These are phyloP conservation scores for Nymphaea colorata DNA, from an alignment of 164 flowering plant genomes.

Conservation along the genomic window DNA sequence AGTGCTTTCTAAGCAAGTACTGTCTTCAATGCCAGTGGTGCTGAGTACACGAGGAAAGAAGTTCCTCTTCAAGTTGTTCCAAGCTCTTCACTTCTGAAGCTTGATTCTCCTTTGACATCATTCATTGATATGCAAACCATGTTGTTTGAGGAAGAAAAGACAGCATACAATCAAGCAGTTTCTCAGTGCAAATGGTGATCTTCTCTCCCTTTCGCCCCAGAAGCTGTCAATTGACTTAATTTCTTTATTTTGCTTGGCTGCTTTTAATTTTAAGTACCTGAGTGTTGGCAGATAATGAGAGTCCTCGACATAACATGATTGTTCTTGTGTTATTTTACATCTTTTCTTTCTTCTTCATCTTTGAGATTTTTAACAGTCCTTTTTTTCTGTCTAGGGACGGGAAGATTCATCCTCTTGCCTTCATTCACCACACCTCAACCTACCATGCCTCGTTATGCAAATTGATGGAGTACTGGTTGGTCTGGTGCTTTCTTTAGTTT, in stretches of 20 bases:
- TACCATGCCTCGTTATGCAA: slow-evolving; percentile 98
- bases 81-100: slow-evolving; percentile 43
- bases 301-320: background rate
- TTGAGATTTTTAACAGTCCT: background rate
- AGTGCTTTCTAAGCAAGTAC: background rate
- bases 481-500: background rate
- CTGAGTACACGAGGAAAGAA: slow-evolving; percentile 81
- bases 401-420: slow-evolving; percentile 79
- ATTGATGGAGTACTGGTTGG: slow-evolving; percentile 86
- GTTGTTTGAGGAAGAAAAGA: slow-evolving; percentile 71
- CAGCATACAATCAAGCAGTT: slow-evolving; percentile 83
- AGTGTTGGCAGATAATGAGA: too few species aligned
- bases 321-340: background rate
- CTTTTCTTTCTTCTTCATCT: background rate
- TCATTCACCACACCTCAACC: slow-evolving; percentile 86
- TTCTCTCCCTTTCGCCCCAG: background rate
- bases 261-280: too few species aligned
- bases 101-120: slow-evolving; percentile 63
- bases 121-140: slow-evolving; percentile 74
- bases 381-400: slow-evolving; percentile 36
- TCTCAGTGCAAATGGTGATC: slow-evolving; percentile 55
- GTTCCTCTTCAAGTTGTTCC: slow-evolving; percentile 69
- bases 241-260: background rate
- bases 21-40: slow-evolving; percentile 44
- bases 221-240: too few species aligned